Evolutionary conservation across 1,139 yeast genomes (phyloP).

Genomic region (Petasospora rhodanensis): DNA sequence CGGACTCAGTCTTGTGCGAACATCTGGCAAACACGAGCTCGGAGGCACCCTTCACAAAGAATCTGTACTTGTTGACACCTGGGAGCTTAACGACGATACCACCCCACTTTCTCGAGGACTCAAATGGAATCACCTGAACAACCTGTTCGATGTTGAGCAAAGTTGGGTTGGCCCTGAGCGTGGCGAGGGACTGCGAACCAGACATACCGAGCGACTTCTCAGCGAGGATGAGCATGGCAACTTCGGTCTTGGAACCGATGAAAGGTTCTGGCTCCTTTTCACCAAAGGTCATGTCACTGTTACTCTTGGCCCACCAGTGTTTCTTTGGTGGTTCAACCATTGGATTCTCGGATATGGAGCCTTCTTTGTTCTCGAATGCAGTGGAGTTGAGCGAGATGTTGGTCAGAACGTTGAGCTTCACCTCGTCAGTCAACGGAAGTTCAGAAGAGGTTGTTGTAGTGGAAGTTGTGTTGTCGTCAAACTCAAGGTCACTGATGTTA

Average conservation of each 20-base stretch:
- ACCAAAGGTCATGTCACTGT: slow-evolving; percentile 7
- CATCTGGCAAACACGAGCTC: slow-evolving; percentile 74
- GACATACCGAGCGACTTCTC: slow-evolving; percentile 48
- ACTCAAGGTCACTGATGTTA: slow-evolving; percentile 44
- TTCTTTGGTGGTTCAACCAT: slow-evolving; percentile 14
- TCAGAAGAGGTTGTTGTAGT: slow-evolving; percentile 29
- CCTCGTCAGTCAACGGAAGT: slow-evolving; percentile 31
- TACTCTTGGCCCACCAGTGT: slow-evolving; percentile 15
- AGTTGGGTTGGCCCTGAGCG: slow-evolving; percentile 33
- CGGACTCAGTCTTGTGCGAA: slow-evolving; percentile 32
- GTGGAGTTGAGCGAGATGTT: slow-evolving; percentile 80
- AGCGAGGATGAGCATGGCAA: slow-evolving; percentile 76
- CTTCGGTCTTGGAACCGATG: slow-evolving; percentile 92
- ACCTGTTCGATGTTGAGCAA: slow-evolving; percentile 34
- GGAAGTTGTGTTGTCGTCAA: slow-evolving; percentile 28
- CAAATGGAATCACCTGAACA: slow-evolving; percentile 82
- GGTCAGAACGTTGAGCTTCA: slow-evolving; percentile 41
- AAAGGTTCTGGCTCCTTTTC: slow-evolving; percentile 51
- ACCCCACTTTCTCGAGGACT: slow-evolving; percentile 90
- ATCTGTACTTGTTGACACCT: slow-evolving; percentile 43
- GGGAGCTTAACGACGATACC: slow-evolving; percentile 59
- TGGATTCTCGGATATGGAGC: slow-evolving; percentile 29
- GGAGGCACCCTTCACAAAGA: slow-evolving; percentile 90
- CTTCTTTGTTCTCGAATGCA: slow-evolving; percentile 69
- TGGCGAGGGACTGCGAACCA: slow-evolving; percentile 42